Conservation (phyloP, 805 yeast species). For the Grigorovia humatica region DNA sequence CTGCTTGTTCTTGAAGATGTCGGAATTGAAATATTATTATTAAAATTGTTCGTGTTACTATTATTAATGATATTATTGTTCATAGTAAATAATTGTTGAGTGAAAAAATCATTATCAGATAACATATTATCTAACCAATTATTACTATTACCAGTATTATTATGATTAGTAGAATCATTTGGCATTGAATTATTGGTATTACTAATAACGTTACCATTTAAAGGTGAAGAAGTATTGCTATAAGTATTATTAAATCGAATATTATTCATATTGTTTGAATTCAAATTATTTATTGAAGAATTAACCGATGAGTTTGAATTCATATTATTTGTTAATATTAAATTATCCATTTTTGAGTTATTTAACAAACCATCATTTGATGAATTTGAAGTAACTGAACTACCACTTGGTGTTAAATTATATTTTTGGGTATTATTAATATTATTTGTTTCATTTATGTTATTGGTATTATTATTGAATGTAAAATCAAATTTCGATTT, state of each 20-base stretch:
- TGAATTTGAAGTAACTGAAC: neutral
- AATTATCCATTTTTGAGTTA: neutral
- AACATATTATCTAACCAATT: slow-evolving; percentile 13
- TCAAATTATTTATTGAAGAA: neutral
- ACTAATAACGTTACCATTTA: too few species aligned
- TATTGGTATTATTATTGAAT: slow-evolving; percentile 24
- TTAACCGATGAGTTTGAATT: neutral
- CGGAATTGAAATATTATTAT: neutral
- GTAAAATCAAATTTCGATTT: slow-evolving; percentile 43
- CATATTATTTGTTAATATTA: neutral
- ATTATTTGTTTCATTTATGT: neutral
- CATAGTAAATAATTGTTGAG: slow-evolving; percentile 4
- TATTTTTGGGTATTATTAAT: neutral
- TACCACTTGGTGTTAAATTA: neutral
- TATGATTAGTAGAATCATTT: too few species aligned
- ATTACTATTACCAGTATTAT: neutral
- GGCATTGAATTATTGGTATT: neutral
- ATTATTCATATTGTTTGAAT: neutral
- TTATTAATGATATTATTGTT: neutral
- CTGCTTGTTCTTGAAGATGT: neutral
- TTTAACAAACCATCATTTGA: neutral
- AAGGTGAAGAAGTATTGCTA: neutral
- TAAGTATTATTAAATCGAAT: neutral
- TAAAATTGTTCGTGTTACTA: neutral
- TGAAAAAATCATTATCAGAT: slow-evolving; percentile 11